Percentiles rank a stretch among this genome's conserved stretches.
These are phyloP conservation scores for Apiotrichum montevideense DNA, from an alignment of 1,284 basidiomycete species.

Conservation along the genomic window DNA sequence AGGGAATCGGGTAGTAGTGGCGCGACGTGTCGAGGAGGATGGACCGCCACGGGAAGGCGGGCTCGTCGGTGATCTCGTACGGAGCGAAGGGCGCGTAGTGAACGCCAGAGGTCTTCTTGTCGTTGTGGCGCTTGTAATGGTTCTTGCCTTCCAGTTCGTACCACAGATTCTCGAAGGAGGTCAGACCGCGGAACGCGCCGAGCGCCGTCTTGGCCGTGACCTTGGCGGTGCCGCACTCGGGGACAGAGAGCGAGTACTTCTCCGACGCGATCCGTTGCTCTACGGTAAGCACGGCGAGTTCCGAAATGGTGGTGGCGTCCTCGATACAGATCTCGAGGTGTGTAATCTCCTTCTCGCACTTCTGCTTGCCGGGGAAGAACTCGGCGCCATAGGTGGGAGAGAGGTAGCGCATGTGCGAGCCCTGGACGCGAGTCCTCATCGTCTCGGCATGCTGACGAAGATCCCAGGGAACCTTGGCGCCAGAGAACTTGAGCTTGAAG, in stretches of 20 bases:
- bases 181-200: slow-evolving; percentile 70
- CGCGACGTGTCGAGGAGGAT: slow-evolving; percentile 70
- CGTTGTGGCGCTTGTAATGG: neutral
- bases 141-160: slow-evolving; percentile 22
- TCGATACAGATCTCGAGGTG: slow-evolving; percentile 48
- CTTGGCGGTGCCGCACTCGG: neutral
- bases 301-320: slow-evolving; percentile 38
- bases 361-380: slow-evolving; percentile 10
- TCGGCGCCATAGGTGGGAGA: slow-evolving; percentile 19
- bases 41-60: slow-evolving; percentile 54
- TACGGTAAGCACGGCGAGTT: neutral
- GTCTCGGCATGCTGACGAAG: slow-evolving; percentile 50
- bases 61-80: slow-evolving; percentile 44
- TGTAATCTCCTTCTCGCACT: neutral
- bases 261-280: neutral
- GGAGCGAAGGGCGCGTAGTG: slow-evolving; percentile 35
- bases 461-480: slow-evolving; percentile 48
- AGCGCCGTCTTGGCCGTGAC: slow-evolving; percentile 46
- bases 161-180: slow-evolving; percentile 69
- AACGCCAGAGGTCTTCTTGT: neutral
- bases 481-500: slow-evolving; percentile 51
- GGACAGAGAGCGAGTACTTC: neutral
- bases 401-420: slow-evolving; percentile 13
- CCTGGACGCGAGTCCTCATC: slow-evolving; percentile 31
- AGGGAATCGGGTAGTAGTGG: neutral